Base-by-base conservation (phyloP, 305 asterid species). In the Rubia occidens region DNA sequence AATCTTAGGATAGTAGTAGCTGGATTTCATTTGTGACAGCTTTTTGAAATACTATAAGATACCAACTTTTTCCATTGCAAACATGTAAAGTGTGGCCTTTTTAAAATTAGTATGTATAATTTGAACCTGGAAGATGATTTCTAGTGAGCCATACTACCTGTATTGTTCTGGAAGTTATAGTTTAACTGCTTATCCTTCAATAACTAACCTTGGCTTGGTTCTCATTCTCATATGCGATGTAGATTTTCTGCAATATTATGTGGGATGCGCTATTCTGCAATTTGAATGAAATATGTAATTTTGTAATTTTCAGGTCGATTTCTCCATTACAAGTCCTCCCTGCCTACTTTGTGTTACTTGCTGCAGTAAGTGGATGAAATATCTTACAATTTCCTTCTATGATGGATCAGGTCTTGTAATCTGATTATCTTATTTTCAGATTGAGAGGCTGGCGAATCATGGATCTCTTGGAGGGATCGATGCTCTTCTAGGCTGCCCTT, bases 401-500 rank as follows among this genome's bases (percentile, higher is more conserved):
- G 69, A 78, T 74, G 66, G 71, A 55, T 61, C 76, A 15, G 69
- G 67, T 15, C 66, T 64, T 64, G 64, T 51, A 24, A 44, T 71
- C 72, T 73, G 40, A 44, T 64, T 47, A 72, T 63, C 61, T 76
- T 70, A 60, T 81, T 18, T 55, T 71, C 79, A 90, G 97, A 87
- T 85, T 71, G 97, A 90, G 85, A 85, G 88, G 76, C 74, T 83
- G 77, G 71, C 88, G 70, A 88, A 90, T 84, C 88, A 83, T 79
- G 97, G 95, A 73, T 88, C 97, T 69, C 89, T 90, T 70, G 92
- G 91, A 73, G 97, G 96, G 74, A 82, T 90, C 65, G 96, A 90
- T 86, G 97, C 97, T 53, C 96, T 90, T 76, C 89, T 90, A 72
- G 97, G 96, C 71, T 90, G 97, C 82, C 97, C 97, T 76, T 64